Percentiles rank a stretch among this genome's conserved stretches.
phyloP scores from a whole-genome alignment of 2,329 filamentous ascomycete genomes.

The Colletotrichum plurivorum region DNA sequence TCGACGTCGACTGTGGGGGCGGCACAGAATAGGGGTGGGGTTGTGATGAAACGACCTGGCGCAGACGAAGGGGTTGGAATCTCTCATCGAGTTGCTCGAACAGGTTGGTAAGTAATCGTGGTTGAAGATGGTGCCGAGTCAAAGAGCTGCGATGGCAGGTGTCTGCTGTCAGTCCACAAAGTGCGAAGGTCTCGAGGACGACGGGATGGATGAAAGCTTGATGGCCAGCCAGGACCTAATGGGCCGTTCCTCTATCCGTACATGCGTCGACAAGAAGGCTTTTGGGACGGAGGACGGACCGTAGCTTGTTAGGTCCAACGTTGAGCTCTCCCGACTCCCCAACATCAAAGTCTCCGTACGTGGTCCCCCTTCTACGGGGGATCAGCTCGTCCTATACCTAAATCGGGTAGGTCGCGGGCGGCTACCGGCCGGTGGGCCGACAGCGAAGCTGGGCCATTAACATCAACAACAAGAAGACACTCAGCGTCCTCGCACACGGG shows the following conservation, averaged over 20 bases:
- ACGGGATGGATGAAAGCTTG: constrained; percentile 25
- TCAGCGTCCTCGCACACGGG: no score
- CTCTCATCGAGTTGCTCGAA: constrained; percentile 30
- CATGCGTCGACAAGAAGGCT: not conserved
- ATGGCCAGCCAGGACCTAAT: not conserved
- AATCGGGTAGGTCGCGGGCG: constrained; percentile 17
- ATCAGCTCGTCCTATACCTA: constrained; percentile 21
- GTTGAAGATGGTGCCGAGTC: constrained; percentile 17
- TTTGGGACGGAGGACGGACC: constrained; percentile 22
- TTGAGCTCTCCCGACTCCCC: not conserved
- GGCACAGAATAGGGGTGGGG: constrained; percentile 21
- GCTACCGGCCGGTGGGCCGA: constrained; percentile 14
- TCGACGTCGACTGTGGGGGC: constrained; percentile 10
- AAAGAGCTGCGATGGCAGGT: constrained; percentile 39
- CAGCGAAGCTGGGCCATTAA: constrained; percentile 1
- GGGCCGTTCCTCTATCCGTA: not conserved
- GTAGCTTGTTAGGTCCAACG: not conserved
- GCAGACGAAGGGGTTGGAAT: constrained; percentile 23
- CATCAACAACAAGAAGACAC: constrained; percentile 7
- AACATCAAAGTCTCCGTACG: constrained; percentile 12
- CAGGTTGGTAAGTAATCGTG: constrained; percentile 7
- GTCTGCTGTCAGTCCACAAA: constrained; percentile 14
- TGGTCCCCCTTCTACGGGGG: not conserved
- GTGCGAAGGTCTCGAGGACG: constrained; percentile 2
- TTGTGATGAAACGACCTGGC: constrained; percentile 30